phyloP scores from a whole-genome alignment of 108 stramenopile genomes.

The Schizochytrium sp. region DNA sequence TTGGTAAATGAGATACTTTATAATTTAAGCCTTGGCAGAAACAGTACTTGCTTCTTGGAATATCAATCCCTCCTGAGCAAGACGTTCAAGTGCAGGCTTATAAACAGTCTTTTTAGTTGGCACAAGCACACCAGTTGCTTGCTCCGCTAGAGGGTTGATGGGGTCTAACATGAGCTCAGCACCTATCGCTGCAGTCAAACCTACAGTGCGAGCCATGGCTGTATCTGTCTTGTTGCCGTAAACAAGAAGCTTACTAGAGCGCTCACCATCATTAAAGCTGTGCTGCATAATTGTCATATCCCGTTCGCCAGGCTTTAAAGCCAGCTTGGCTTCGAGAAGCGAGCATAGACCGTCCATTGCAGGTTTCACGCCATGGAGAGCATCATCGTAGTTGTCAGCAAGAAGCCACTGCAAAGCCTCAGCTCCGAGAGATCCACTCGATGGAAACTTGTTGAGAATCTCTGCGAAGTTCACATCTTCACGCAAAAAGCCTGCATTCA shows the following conservation, averaged over 20 bases:
- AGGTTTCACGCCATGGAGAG: constrained; percentile 1
- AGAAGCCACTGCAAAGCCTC: constrained; percentile 37
- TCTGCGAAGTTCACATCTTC: constrained; percentile 42
- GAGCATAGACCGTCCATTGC: constrained; percentile 60
- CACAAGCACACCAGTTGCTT: not conserved
- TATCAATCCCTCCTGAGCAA: constrained; percentile 36
- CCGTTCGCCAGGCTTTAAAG: constrained; percentile 60
- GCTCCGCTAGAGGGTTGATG: not conserved
- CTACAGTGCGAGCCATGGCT: constrained; percentile 70
- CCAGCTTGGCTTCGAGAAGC: constrained; percentile 42
- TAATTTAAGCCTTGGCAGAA: too few relatives aligned
- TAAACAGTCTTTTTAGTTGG: constrained; percentile 35
- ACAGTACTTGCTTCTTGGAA: not conserved
- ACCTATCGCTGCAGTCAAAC: constrained; percentile 66
- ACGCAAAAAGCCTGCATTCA: constrained; percentile 37
- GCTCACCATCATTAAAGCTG: constrained; percentile 29
- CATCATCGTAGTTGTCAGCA: constrained; percentile 7
- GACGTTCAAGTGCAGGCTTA: constrained; percentile 47
- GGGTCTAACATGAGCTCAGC: constrained; percentile 67
- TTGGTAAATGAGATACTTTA: too few relatives aligned
- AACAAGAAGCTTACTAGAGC: constrained; percentile 25
- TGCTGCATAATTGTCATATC: constrained; percentile 65
- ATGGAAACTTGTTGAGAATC: not conserved
- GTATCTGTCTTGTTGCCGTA: constrained; percentile 64
- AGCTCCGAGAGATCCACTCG: not conserved